phyloP scores from a whole-genome alignment of 768 basidiomycete genomes.

The Pleurotus djamor region DNA sequence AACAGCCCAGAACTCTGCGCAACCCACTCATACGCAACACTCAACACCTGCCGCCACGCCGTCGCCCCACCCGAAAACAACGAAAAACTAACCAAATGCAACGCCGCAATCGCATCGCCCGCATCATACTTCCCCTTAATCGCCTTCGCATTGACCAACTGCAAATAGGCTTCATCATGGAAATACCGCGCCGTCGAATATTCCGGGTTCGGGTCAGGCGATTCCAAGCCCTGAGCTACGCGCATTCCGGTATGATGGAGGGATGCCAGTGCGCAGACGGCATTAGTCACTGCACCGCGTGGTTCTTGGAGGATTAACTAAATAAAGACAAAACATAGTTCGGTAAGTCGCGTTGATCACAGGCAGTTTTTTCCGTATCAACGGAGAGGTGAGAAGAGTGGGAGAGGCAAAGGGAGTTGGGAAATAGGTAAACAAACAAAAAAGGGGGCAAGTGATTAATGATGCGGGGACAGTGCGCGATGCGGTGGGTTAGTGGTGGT shows the following conservation, averaged over 20 bases:
- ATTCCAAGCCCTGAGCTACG: slow-evolving; percentile 59
- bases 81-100: slow-evolving; percentile 75
- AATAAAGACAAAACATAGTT: slow-evolving; percentile 6
- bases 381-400: not conserved
- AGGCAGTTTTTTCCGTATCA: not conserved
- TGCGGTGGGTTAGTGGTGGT: no score
- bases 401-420: not conserved
- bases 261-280: slow-evolving; percentile 74
- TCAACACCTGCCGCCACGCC: slow-evolving; percentile 71
- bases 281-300: slow-evolving; percentile 67
- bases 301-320: slow-evolving; percentile 64
- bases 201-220: slow-evolving; percentile 49
- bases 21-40: slow-evolving; percentile 77
- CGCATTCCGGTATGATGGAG: slow-evolving; percentile 66
- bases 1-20: slow-evolving; percentile 37
- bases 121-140: slow-evolving; percentile 55
- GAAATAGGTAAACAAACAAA: not conserved
- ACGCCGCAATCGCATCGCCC: slow-evolving; percentile 72
- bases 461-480: no score
- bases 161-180: slow-evolving; percentile 65
- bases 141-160: slow-evolving; percentile 54
- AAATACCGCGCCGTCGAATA: slow-evolving; percentile 61
- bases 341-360: not conserved
- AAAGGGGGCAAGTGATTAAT: no score
- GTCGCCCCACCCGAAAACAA: slow-evolving; percentile 65